A percentile compares a stretch with the other conserved stretches of the same genome.
Conservation (phyloP, 805 yeast species). For the Yamadazyma nakazawae region DNA sequence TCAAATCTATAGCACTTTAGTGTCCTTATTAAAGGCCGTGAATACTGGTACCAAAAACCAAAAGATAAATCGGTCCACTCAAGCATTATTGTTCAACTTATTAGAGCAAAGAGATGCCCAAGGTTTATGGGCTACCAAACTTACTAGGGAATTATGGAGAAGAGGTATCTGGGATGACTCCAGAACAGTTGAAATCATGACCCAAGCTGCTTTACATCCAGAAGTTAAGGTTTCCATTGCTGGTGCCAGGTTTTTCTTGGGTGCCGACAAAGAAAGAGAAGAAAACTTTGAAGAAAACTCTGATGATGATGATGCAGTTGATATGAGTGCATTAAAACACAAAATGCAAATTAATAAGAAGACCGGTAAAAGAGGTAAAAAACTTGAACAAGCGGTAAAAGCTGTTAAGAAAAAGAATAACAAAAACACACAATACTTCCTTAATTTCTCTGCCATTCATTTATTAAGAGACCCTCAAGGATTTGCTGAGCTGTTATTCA, state of each 20-base stretch:
- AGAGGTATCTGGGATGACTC: constrained; percentile 98
- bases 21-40: constrained; percentile 73
- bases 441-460: constrained; percentile 94
- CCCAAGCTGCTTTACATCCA: constrained; percentile 87
- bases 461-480: constrained; percentile 96
- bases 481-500: constrained; percentile 83
- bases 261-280: constrained; percentile 93
- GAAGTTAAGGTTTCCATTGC: constrained; percentile 85
- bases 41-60: constrained; percentile 90
- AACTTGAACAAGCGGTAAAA: constrained; percentile 71
- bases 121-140: constrained; percentile 94
- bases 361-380: constrained; percentile 73
- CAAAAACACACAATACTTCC: constrained; percentile 58
- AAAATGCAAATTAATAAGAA: constrained; percentile 81
- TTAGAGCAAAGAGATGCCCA: constrained; percentile 73
- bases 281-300: constrained; percentile 72
- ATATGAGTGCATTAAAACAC: constrained; percentile 72
- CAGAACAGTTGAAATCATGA: constrained; percentile 95
- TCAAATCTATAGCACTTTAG: constrained; percentile 76
- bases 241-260: constrained; percentile 87
- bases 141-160: constrained; percentile 95
- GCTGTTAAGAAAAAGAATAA: constrained; percentile 58
- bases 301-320: constrained; percentile 56
- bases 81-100: constrained; percentile 84
- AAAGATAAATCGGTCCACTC: constrained; percentile 84